Base-by-base conservation (phyloP, 805 yeast species). In the Kluyveromyces nonfermentans region DNA sequence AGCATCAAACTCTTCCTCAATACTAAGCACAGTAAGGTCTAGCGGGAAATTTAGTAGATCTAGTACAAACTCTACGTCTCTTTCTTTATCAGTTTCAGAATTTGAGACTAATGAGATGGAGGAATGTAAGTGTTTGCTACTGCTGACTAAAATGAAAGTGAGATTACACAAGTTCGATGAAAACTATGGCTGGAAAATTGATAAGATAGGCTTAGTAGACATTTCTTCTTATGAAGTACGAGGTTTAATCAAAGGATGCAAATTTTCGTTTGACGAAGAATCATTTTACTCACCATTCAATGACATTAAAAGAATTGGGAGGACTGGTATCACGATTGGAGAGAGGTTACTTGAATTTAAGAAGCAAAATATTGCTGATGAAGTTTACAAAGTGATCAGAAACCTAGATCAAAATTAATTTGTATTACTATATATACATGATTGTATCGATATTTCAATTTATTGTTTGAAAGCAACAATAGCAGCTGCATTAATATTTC, bases 401-500 rank as follows among this genome's bases (percentile, higher is more conserved):
- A 25, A 6, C 4, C 12, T 42, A 25, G 30, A 25, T 25, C 30
- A 25, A 10, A 25, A 14, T 25, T 25, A 25, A 6, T 25, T 14
- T 14, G 12, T 25, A 25, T 14, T 25, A 25, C 7, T 25, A 25
- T 25, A 25, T 25, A 25, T 25, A 25, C 30, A 25, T 10, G 30
- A 10, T 25, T 25, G 14, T 25, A 14, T 25, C 12, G 30, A 25
- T 25, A 10, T 25, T 10, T 25, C 7, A 25, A 25, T 3, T 6
- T 25, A 25, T 10, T 25, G 34, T 21, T 46, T 37, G 42, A 56
- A 72, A 7, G 80, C 74, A 16, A 78, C 59, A 34, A 84, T 61
- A 4, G 89, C 83, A 22, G 95, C 89, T 51, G 87, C 75, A 31
- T 90, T 80, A 38, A 93, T 73, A 56, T 80, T 79, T 63, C 97